Evolutionary conservation across 1,284 basidiomycete genomes (phyloP).

Genomic region (Sanghuangporus sanghuang): DNA sequence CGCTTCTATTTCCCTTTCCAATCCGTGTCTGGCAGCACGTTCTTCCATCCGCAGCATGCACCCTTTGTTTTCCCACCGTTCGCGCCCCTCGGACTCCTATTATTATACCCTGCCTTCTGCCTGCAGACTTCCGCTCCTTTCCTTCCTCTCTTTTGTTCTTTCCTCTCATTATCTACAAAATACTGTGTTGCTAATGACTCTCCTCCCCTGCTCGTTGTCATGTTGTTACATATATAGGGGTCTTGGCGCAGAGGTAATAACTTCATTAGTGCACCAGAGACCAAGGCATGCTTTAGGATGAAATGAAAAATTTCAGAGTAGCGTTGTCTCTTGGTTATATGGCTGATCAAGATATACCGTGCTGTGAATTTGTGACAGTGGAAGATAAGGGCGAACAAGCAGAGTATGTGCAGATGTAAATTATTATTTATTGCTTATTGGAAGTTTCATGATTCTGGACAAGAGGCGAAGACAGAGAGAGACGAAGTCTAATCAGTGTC

Average conservation of each 20-base stretch:
- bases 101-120: constrained; percentile 10
- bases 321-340: neutral
- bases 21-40: constrained; percentile 9
- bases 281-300: neutral
- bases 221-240: neutral
- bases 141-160: neutral
- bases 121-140: constrained; percentile 11
- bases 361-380: neutral
- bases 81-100: neutral
- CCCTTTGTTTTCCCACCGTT: neutral
- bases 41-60: neutral
- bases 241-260: neutral
- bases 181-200: constrained; percentile 4
- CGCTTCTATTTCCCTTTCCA: neutral
- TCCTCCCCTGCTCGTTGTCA: neutral
- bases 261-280: neutral
- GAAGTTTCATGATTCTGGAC: neutral
- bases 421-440: neutral
- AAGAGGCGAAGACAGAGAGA: neutral
- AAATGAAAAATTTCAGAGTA: neutral
- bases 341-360: neutral
- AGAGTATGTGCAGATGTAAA: neutral
- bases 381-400: no score
- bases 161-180: neutral
- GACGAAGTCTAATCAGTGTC: neutral